phyloP scores from a whole-genome alignment of 139 green algal genomes.

The Micractinium conductrix region DNA sequence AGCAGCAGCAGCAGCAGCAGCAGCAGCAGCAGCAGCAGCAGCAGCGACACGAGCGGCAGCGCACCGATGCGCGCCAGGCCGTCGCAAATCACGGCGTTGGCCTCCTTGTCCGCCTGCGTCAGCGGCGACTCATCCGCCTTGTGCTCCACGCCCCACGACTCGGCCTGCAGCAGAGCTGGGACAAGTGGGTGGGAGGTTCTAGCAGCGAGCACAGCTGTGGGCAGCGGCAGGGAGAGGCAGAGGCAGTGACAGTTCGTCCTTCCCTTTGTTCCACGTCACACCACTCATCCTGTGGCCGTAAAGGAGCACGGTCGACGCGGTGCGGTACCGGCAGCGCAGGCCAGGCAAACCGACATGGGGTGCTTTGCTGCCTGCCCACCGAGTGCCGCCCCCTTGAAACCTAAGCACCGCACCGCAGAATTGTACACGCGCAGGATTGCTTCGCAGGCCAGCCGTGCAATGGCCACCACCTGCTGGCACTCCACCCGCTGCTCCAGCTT shows the following conservation, averaged over 20 bases:
- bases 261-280: too few relatives aligned
- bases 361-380: background rate
- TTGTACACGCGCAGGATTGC: slow-evolving; percentile 85
- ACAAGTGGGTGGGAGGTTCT: background rate
- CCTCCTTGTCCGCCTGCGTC: slow-evolving; percentile 77
- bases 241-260: too few relatives aligned
- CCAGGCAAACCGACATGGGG: background rate
- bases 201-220: background rate
- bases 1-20: background rate
- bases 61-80: slow-evolving; percentile 45
- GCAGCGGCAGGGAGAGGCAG: background rate
- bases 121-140: slow-evolving; percentile 84
- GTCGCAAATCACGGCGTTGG: slow-evolving; percentile 82
- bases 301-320: background rate
- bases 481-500: background rate
- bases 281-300: too few relatives aligned
- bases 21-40: background rate
- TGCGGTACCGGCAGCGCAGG: background rate
- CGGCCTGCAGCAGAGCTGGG: slow-evolving; percentile 27
- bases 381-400: background rate
- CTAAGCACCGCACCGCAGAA: slow-evolving; percentile 35
- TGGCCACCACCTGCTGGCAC: slow-evolving; percentile 58
- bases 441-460: slow-evolving; percentile 69
- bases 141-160: slow-evolving; percentile 70
- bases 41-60: background rate